phyloP scores from a whole-genome alignment of 2,329 filamentous ascomycete genomes.

The Penicillium sp. region DNA sequence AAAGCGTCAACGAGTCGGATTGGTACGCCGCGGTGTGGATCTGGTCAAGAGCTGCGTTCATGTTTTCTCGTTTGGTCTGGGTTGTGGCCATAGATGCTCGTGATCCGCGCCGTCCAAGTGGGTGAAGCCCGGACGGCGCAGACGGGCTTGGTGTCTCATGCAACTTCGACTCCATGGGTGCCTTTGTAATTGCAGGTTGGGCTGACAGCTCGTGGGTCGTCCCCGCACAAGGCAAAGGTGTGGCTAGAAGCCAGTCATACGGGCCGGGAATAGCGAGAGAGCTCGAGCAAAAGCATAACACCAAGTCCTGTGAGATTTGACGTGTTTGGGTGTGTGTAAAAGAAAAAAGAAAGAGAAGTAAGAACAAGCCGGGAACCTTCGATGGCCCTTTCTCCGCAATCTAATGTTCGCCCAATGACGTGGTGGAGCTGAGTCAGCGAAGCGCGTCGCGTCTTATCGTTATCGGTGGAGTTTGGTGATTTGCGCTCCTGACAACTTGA shows the following conservation, averaged over 20 bases:
- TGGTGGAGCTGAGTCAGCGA: slow-evolving; percentile 27
- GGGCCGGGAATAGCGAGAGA: not conserved
- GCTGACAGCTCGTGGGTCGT: slow-evolving; percentile 15
- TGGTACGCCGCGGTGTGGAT: slow-evolving; percentile 89
- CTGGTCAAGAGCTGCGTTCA: slow-evolving; percentile 75
- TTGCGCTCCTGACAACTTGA: slow-evolving; percentile 1
- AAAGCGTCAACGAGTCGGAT: slow-evolving; percentile 81
- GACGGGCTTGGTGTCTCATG: slow-evolving; percentile 45
- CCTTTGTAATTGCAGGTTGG: slow-evolving; percentile 7
- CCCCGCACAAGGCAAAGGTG: slow-evolving; percentile 6
- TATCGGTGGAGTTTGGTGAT: slow-evolving; percentile 8
- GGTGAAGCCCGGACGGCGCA: slow-evolving; percentile 45
- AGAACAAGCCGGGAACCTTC: not conserved
- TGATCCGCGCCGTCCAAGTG: slow-evolving; percentile 49
- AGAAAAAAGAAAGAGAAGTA: not conserved
- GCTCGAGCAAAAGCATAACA: not conserved
- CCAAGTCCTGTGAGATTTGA: not conserved
- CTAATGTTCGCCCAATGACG: slow-evolving; percentile 29
- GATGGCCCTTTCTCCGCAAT: slow-evolving; percentile 15
- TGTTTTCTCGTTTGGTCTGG: slow-evolving; percentile 68
- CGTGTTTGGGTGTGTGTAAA: not conserved
- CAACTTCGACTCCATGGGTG: slow-evolving; percentile 37
- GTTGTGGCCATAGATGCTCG: slow-evolving; percentile 49
- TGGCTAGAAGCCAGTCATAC: slow-evolving; percentile 9
- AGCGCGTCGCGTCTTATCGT: slow-evolving; percentile 12